phyloP scores from a whole-genome alignment of 306 rosid species.

The Carpinus fangiana region DNA sequence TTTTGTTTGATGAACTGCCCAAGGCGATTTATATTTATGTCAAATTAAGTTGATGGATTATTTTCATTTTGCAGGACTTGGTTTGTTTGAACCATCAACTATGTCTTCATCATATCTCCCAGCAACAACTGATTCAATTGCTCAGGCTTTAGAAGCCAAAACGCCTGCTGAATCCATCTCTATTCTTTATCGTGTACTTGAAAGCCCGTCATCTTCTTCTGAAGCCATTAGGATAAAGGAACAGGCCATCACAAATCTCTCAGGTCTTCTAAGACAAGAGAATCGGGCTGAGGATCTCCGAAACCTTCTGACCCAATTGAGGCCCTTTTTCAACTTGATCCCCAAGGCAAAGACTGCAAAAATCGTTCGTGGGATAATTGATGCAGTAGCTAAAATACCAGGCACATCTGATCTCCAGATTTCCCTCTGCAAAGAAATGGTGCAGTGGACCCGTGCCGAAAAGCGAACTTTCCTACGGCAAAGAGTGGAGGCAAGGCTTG shows the following conservation, averaged over 20 bases:
- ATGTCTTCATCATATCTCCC: constrained; percentile 82
- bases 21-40: neutral
- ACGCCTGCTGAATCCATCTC: constrained; percentile 66
- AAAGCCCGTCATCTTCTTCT: constrained; percentile 75
- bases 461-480: constrained; percentile 91
- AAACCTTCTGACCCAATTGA: constrained; percentile 79
- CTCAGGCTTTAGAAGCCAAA: constrained; percentile 71
- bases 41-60: neutral
- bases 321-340: constrained; percentile 90
- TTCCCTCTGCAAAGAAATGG: constrained; percentile 89
- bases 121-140: constrained; percentile 71
- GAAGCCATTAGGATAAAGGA: constrained; percentile 88
- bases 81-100: constrained; percentile 23
- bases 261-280: constrained; percentile 79
- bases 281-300: constrained; percentile 89
- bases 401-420: constrained; percentile 85
- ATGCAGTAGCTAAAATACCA: constrained; percentile 86
- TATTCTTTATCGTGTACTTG: constrained; percentile 75
- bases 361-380: constrained; percentile 83
- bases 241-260: constrained; percentile 72
- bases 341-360: constrained; percentile 97
- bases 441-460: constrained; percentile 89
- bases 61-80: constrained; percentile 42
- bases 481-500: constrained; percentile 94
- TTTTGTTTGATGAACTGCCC: neutral